Base-by-base conservation (phyloP, 1,284 basidiomycete genomes). In the Fomitiporia mediterranea region DNA sequence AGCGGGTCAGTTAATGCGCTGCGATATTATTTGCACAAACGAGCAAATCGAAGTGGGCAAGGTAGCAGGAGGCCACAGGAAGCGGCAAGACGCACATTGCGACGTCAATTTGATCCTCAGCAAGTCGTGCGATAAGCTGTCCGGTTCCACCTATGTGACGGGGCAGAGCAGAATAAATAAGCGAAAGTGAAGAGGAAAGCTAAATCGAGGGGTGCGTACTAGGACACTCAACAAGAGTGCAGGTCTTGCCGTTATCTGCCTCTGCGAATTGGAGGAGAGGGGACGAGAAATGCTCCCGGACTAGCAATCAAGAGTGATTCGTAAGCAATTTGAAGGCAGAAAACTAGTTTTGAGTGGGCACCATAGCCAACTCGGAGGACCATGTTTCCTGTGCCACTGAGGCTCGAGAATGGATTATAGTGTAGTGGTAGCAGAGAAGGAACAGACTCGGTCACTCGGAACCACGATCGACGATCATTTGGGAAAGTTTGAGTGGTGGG, bases 1-100 rank as follows among this genome's bases (percentile, higher is more conserved):
- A 98, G 75, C 0, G 92, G 85, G 69, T 98, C 96, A 0, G 96
- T 98, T 51, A 99, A 81, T 0, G 95, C 96, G 61, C 93, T 91
- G 57, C 57, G 13, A 35, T 5, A 23, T 3, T 4, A 44, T n/a
- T n/a, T n/a, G n/a, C n/a, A n/a, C n/a, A n/a, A n/a, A n/a, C n/a
- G n/a, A 52, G 15, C 21, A 40, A 37, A 69, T 52, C 19, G 27
- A 30, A 54, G 56, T 61, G 5, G 42, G 28, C 19, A 47, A 40
- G 13, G 19, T 17, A 23, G 37, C 21, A 17, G 19, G 3, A 34
- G 21, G 17, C 21, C 30, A n/a, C 11, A 11, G 40, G 17, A n/a
- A 42, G 44, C 40, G 39, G 32, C 11, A 27, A n/a, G 11, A 65
- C 82, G 58, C 64, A 91, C 91, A 95, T 88, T 17, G 91, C 93